phyloP scores from a whole-genome alignment of 257 asterid species.

The Solanum sparsipilum region DNA sequence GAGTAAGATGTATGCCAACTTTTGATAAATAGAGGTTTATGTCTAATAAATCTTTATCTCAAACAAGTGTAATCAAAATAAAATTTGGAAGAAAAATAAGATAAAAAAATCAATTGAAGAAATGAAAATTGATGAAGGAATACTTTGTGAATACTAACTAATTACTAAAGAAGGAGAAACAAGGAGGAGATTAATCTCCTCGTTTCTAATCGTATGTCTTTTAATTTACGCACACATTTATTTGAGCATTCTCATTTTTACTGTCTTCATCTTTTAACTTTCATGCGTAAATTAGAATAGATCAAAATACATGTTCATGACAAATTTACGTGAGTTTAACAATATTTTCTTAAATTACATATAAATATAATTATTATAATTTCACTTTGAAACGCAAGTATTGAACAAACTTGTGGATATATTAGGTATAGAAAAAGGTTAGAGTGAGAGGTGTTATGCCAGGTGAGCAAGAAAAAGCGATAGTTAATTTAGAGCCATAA shows the following conservation, averaged over 20 bases:
- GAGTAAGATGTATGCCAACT: neutral
- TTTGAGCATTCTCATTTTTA: too few relatives aligned
- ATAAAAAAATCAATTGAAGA: too few relatives aligned
- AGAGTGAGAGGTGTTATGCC: slow-evolving; percentile 4
- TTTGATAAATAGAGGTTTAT: neutral
- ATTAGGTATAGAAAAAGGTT: too few relatives aligned
- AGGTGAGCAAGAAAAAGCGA: slow-evolving; percentile 38
- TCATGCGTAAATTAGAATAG: too few relatives aligned
- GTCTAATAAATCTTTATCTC: neutral
- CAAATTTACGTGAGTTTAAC: too few relatives aligned
- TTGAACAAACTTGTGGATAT: neutral
- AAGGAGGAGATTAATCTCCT: neutral
- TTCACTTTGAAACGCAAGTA: neutral
- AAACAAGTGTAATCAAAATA: neutral
- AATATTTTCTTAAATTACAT: too few relatives aligned
- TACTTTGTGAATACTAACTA: neutral
- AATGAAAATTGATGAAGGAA: too few relatives aligned
- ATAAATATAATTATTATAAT: too few relatives aligned
- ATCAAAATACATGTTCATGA: too few relatives aligned
- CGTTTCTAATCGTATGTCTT: fast-evolving
- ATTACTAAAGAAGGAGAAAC: neutral
- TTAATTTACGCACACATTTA: too few relatives aligned
- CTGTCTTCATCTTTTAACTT: too few relatives aligned
- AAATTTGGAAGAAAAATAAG: neutral
- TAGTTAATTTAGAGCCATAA: slow-evolving; percentile 46